Percentiles rank a stretch among this genome's conserved stretches.
Conservation (phyloP, 176 grass and related monocot genomes). For the Oryza brachyantha region DNA sequence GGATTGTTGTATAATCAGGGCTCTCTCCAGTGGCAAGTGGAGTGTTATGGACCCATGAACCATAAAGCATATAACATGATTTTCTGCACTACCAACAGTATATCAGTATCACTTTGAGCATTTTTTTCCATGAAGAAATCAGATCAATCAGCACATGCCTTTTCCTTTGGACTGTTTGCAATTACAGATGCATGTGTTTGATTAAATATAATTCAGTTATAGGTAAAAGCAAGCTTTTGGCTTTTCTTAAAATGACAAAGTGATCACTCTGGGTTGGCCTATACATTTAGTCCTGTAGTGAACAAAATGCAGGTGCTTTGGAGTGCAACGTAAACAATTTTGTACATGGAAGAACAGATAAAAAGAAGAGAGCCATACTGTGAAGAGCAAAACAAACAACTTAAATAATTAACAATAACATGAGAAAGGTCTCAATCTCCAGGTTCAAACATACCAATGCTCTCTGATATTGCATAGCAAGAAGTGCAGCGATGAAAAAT, state of each 20-base stretch:
- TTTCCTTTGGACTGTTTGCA: background rate
- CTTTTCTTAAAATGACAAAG: constrained; percentile 13
- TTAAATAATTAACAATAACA: constrained; percentile 1
- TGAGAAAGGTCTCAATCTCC: background rate
- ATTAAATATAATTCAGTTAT: background rate
- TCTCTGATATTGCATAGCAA: constrained; percentile 96
- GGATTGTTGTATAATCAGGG: background rate
- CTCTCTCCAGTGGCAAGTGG: background rate
- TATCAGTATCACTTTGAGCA: background rate
- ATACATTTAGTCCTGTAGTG: background rate
- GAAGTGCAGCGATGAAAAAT: constrained; percentile 92
- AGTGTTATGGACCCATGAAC: background rate
- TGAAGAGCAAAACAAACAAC: background rate
- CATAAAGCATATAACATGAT: background rate
- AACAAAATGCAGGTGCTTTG: background rate
- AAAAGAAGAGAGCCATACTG: background rate
- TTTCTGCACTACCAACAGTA: background rate
- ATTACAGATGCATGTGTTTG: background rate
- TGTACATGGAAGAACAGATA: background rate
- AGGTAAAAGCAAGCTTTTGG: background rate
- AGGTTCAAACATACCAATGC: constrained; percentile 53
- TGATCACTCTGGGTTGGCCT: background rate
- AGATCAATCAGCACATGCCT: background rate
- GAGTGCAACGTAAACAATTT: constrained; percentile 3
- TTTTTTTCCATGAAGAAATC: background rate